Conservation (phyloP, 1,284 basidiomycete genomes). For the Xerocomus amazonicus region DNA sequence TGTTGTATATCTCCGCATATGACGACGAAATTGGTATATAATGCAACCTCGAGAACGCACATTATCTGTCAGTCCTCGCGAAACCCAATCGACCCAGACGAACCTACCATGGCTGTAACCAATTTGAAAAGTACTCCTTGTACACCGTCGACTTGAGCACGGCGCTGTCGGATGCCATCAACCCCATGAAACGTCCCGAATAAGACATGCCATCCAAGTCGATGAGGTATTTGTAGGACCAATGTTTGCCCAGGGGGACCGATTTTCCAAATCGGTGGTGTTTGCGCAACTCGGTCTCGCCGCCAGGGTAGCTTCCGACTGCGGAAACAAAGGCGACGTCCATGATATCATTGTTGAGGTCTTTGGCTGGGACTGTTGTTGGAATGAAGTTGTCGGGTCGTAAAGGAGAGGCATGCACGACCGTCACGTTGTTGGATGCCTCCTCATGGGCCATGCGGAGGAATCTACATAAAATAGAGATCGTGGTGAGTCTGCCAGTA, state of each 20-base stretch:
- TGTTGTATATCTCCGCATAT: constrained; percentile 89
- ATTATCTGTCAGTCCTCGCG: constrained; percentile 1
- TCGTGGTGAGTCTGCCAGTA: not conserved
- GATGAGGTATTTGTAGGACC: constrained; percentile 89
- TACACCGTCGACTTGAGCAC: constrained; percentile 89
- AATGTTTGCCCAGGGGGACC: constrained; percentile 80
- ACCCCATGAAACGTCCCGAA: constrained; percentile 83
- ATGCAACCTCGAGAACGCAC: constrained; percentile 67
- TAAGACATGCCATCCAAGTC: constrained; percentile 95
- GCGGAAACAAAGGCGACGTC: constrained; percentile 85
- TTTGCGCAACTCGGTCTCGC: constrained; percentile 62
- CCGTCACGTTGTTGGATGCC: constrained; percentile 54
- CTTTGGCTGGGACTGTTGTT: constrained; percentile 55
- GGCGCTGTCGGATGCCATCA: constrained; percentile 84
- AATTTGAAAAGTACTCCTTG: constrained; percentile 82
- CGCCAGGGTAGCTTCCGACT: constrained; percentile 77
- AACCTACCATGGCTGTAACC: constrained; percentile 78
- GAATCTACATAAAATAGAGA: constrained; percentile 45
- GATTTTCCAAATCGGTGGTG: constrained; percentile 75
- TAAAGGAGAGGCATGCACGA: constrained; percentile 75
- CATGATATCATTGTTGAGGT: constrained; percentile 80
- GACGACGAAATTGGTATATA: constrained; percentile 85
- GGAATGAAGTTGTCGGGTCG: constrained; percentile 57
- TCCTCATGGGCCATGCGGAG: constrained; percentile 73
- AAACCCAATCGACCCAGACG: not conserved